Base-by-base conservation (phyloP, 2,329 filamentous ascomycete genomes). In the Coniochaeta ligniaria region DNA sequence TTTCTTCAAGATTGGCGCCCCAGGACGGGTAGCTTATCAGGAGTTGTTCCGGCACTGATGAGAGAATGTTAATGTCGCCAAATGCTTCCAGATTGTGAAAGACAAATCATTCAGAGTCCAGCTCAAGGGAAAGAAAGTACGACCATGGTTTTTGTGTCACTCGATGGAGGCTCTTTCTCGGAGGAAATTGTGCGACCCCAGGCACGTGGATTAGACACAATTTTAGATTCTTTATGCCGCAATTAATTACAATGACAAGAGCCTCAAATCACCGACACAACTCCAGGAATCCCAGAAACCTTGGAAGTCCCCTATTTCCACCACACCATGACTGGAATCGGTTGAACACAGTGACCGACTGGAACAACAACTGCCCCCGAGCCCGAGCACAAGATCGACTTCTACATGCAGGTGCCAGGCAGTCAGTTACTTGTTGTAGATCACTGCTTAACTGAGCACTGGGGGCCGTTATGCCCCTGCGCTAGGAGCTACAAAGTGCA, bases 201-300 rank as follows among this genome's bases (percentile, higher is more conserved):
- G 8, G 14, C 47, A 52, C 26, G 47, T 52, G 47, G 24, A 28
- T 11, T 28, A 26, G 12, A 52, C 43, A 47, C 35, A 43, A 20
- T 20, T 43, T 43, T 43, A 24, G 9, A 20, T 3, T 22, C 4
- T 47, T 47, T 26, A 52, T 31, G 26, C 47, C 47, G 47, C 47
- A 31, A 31, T 28, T 22, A 47, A 47, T 47, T 47, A 47, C 20
- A 47, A 12, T 2, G 24, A 26, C 22, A 24, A 16, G 22, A 52
- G 47, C 17, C 47, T 52, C 47, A 52, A 52, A 52, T 52, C 47
- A 52, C 47, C 47, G 47, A 52, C 47, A 52, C 24, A 52, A 52
- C 24, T 17, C 47, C 22, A 31, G 47, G 47, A 24, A 52, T 52
- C 24, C 47, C 24, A n/a, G 47, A 52, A 52, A 2, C 20, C 20